These are phyloP conservation scores for Alternaria dauci DNA, from an alignment of 2,329 filamentous ascomycete genomes.

Conservation along the genomic window DNA sequence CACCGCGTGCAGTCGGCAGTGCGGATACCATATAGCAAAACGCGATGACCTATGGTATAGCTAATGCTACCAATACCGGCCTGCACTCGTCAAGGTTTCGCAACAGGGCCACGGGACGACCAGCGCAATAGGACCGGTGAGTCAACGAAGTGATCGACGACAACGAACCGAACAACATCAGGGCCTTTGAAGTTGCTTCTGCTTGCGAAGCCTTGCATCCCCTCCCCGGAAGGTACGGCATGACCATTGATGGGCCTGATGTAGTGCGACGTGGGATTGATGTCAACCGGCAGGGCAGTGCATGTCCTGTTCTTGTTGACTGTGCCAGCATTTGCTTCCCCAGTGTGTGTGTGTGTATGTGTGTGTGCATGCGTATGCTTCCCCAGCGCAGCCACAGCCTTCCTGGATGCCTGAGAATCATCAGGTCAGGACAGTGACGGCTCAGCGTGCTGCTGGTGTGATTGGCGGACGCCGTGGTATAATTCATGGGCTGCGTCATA, in stretches of 20 bases:
- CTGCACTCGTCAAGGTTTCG: slow-evolving; percentile 25
- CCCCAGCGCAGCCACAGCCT: not conserved
- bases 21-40: slow-evolving; percentile 10
- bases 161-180: slow-evolving; percentile 13
- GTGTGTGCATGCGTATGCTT: too few relatives aligned
- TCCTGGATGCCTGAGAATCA: slow-evolving; percentile 2
- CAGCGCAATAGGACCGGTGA: slow-evolving; percentile 16
- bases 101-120: slow-evolving; percentile 20
- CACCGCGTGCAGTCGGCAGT: slow-evolving; percentile 6
- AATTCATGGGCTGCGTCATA: slow-evolving; percentile 17
- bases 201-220: slow-evolving; percentile 12
- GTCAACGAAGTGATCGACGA: not conserved
- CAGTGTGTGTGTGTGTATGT: too few relatives aligned
- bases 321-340: not conserved
- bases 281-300: not conserved
- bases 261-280: not conserved
- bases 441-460: not conserved
- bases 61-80: slow-evolving; percentile 15
- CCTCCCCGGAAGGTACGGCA: slow-evolving; percentile 28
- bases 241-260: not conserved
- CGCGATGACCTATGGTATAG: slow-evolving; percentile 4
- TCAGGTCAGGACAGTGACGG: slow-evolving; percentile 1
- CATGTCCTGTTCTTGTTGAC: not conserved
- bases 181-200: slow-evolving; percentile 5
- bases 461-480: slow-evolving; percentile 11